These are phyloP conservation scores for Lagerstroemia speciosa DNA, from an alignment of 345 rosid genomes.

Conservation along the genomic window DNA sequence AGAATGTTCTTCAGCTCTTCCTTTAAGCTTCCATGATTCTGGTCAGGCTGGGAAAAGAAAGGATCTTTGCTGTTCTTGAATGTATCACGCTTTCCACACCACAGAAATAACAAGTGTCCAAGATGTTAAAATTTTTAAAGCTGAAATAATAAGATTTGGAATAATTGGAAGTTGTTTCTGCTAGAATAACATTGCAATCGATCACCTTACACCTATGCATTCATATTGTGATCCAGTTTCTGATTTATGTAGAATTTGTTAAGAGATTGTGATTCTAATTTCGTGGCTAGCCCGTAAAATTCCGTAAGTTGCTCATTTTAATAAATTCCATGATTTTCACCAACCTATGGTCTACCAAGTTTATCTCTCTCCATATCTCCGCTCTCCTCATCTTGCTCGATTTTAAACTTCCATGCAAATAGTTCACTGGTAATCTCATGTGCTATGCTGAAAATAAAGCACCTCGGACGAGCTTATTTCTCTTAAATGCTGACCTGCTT, in stretches of 20 bases:
- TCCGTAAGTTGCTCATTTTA: too few relatives aligned
- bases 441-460: background rate
- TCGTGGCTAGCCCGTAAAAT: too few relatives aligned
- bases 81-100: background rate
- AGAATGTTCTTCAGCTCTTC: conserved; percentile 65
- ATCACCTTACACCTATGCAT: too few relatives aligned
- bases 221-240: too few relatives aligned
- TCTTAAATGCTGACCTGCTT: conserved; percentile 53
- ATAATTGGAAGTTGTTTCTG: background rate
- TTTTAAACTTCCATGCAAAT: too few relatives aligned
- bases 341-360: too few relatives aligned
- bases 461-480: background rate
- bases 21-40: conserved; percentile 69
- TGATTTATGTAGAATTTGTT: too few relatives aligned
- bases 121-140: background rate
- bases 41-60: conserved; percentile 34
- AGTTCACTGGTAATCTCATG: background rate
- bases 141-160: background rate
- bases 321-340: too few relatives aligned
- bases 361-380: too few relatives aligned
- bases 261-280: too few relatives aligned
- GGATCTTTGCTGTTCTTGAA: background rate
- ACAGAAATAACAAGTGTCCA: background rate
- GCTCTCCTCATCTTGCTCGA: too few relatives aligned
- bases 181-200: background rate